Base-by-base conservation (phyloP, 768 basidiomycete species). In the Lactarius trivialis region DNA sequence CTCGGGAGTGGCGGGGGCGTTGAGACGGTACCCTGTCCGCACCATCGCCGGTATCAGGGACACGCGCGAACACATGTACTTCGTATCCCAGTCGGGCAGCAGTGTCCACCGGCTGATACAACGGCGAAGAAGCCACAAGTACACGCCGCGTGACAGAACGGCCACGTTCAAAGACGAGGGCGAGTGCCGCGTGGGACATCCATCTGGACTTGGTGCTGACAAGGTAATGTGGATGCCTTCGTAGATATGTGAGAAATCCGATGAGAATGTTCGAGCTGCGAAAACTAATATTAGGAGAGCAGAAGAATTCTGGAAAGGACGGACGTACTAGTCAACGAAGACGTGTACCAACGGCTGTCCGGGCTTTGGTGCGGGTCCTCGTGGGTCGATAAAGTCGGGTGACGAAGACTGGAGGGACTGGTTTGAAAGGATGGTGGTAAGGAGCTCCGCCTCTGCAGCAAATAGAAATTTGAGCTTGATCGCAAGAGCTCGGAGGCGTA, bases 211-310 rank as follows among this genome's bases (percentile, higher is more conserved):
- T 76, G 67, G 71, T 77, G 67, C 70, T 68, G 24, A 68, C 63
- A 58, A 71, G 68, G 51, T 73, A 76, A 39, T 73, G 75, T n/a
- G 77, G 74, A 65, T 82, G 77, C 59, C 80, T 83, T 70, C 83
- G 85, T 56, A 88, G 73, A 72, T 87, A 83, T 32, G 79, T 82
- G n/a, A 93, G 71, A 58, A 93, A 80, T 36, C 91, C 91, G 63
- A 94, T 85, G 51, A 93, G 81, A 65, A 94, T 93, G 70, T 94
- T 94, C 17, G 91, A 93, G 67, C 91, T 93, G 67, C 52, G 50
- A 41, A 14, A 30, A 56, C n/a, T 51, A 48, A 45, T 37, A 30
- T 33, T 54, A 43, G 11, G 51, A 17, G 21, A 28, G 32, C n/a
- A 34, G 30, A 28, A 51, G 21, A 60, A 63, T 54, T 62, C 58